phyloP scores from a whole-genome alignment of 2,329 filamentous ascomycete species.

The Fusarium buharicum region DNA sequence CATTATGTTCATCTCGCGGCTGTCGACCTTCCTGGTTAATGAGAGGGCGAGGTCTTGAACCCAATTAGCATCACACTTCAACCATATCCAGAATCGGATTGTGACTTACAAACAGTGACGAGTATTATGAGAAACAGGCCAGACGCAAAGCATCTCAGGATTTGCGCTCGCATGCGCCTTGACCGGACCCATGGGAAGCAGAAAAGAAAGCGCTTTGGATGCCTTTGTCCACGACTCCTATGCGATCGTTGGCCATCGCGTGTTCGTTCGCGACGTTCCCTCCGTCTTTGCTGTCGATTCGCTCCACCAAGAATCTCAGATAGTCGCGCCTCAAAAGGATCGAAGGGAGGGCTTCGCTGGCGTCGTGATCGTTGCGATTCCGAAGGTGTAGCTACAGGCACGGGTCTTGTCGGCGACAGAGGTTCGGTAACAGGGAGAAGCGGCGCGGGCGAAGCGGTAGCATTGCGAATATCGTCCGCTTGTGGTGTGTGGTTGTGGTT shows the following conservation, averaged over 20 bases:
- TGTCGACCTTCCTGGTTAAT: constrained; percentile 70
- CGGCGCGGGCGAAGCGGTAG: constrained; percentile 32
- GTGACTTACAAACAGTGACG: constrained; percentile 72
- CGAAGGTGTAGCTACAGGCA: constrained; percentile 23
- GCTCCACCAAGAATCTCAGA: constrained; percentile 29
- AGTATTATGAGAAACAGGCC: constrained; percentile 69
- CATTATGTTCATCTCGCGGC: constrained; percentile 80
- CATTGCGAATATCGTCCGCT: constrained; percentile 19
- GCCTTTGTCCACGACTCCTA: constrained; percentile 28
- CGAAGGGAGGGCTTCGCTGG: constrained; percentile 2
- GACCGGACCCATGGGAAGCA: constrained; percentile 68
- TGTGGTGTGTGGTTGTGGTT: constrained; percentile 9
- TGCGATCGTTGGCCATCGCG: constrained; percentile 18
- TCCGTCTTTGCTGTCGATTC: constrained; percentile 5
- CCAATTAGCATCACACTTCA: constrained; percentile 10
- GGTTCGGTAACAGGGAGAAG: constrained; percentile 25
- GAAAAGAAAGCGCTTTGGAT: constrained; percentile 60
- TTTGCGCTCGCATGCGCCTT: constrained; percentile 62
- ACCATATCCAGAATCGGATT: not conserved
- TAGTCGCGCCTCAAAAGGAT: constrained; percentile 33
- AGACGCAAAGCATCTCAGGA: constrained; percentile 72
- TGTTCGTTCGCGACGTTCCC: constrained; percentile 14
- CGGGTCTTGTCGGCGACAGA: constrained; percentile 19
- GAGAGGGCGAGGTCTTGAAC: constrained; percentile 75
- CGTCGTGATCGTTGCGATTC: constrained; percentile 18